Conservation (phyloP, 1,139 yeast species). For the Torulaspora globosa region DNA sequence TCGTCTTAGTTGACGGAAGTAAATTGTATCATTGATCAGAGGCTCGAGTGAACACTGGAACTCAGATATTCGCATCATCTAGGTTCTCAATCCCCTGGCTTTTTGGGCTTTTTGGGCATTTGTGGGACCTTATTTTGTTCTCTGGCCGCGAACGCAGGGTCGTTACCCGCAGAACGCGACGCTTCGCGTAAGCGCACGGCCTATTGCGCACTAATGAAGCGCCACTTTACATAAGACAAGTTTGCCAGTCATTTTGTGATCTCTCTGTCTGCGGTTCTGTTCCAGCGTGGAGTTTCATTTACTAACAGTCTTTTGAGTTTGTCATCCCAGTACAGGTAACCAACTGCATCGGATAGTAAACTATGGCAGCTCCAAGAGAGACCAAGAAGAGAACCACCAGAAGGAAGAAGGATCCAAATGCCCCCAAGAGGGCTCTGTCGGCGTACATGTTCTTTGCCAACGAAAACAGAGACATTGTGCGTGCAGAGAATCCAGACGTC, state of each 20-base stretch:
- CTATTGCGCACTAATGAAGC: background rate
- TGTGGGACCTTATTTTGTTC: too few relatives aligned
- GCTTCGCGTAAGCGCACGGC: too few relatives aligned
- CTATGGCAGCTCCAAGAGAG: constrained; percentile 43
- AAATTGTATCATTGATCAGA: too few relatives aligned
- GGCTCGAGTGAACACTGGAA: too few relatives aligned
- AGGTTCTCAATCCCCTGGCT: too few relatives aligned
- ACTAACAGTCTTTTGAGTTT: constrained; percentile 6
- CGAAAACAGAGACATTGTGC: constrained; percentile 91
- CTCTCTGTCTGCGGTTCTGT: background rate
- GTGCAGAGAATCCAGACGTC: constrained; percentile 93
- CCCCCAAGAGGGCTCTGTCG: constrained; percentile 96
- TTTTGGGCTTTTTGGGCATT: too few relatives aligned
- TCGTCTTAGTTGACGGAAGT: too few relatives aligned
- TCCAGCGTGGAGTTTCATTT: background rate
- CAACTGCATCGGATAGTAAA: background rate
- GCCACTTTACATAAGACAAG: background rate
- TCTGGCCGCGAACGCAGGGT: background rate
- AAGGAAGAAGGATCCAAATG: constrained; percentile 76
- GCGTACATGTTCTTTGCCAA: constrained; percentile 99
- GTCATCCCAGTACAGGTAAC: background rate
- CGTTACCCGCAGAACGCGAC: constrained; percentile 13
- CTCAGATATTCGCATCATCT: too few relatives aligned
- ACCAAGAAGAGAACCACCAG: constrained; percentile 38
- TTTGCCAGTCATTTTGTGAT: background rate